Conservation (phyloP, 1,139 yeast genomes). For the Blastobotrys raffinosifermentans region DNA sequence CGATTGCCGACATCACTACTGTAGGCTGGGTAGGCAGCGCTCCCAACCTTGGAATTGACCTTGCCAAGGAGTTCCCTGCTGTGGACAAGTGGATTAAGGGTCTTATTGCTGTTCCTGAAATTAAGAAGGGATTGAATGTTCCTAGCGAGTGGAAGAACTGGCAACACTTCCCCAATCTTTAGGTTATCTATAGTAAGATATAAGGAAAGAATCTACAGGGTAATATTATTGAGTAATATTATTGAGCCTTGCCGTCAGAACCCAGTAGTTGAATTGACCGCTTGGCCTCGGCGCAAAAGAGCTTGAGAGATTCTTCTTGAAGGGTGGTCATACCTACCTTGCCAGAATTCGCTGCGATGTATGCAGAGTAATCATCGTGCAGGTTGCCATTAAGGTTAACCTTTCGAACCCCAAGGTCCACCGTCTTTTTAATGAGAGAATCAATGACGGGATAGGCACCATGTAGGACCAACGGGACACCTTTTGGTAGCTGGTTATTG, state of each 20-base stretch:
- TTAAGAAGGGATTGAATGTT: constrained; percentile 5
- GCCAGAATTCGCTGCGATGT: constrained; percentile 13
- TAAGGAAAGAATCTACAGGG: not conserved
- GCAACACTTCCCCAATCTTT: too few species aligned
- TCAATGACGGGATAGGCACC: constrained; percentile 19
- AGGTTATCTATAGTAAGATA: too few species aligned
- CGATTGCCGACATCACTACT: constrained; percentile 49
- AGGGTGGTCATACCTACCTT: constrained; percentile 20
- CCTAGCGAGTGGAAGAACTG: constrained; percentile 1
- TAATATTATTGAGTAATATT: too few species aligned
- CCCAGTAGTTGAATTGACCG: constrained; percentile 15
- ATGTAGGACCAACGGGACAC: constrained; percentile 20
- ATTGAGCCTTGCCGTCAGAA: constrained; percentile 15
- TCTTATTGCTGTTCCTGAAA: constrained; percentile 21
- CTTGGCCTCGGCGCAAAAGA: constrained; percentile 19
- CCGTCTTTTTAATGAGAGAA: constrained; percentile 15
- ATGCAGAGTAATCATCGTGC: constrained; percentile 18
- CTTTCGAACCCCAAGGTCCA: constrained; percentile 22
- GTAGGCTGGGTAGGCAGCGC: constrained; percentile 35
- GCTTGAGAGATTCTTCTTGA: constrained; percentile 17
- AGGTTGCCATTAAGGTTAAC: constrained; percentile 22
- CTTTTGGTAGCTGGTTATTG: constrained; percentile 12
- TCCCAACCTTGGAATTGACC: constrained; percentile 33
- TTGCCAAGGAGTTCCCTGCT: constrained; percentile 39
- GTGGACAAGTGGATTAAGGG: constrained; percentile 43